Percentiles rank a stretch among this genome's conserved stretches.
phyloP scores from a whole-genome alignment of 805 yeast genomes.

The Hanseniaspora mollemarum region DNA sequence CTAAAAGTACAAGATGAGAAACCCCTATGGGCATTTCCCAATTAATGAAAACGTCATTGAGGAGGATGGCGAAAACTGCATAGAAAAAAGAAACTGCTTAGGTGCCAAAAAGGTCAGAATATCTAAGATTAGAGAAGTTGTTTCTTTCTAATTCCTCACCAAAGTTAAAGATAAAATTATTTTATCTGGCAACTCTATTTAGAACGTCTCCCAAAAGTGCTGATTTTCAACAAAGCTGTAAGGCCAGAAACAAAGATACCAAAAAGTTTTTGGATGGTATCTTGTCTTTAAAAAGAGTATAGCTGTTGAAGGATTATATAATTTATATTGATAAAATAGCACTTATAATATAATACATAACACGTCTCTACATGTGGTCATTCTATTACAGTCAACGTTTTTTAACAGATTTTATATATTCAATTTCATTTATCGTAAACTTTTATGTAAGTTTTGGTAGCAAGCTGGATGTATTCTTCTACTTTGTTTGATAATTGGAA shows the following conservation, averaged over 20 bases:
- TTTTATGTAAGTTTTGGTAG: conserved; percentile 37
- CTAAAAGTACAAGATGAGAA: conserved; percentile 99
- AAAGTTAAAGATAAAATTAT: conserved; percentile 89
- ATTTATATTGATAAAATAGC: background rate
- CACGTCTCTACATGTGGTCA: too few species aligned
- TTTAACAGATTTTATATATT: background rate
- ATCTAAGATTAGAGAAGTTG: conserved; percentile 82
- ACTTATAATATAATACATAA: background rate
- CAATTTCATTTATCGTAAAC: background rate
- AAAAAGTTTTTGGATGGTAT: conserved; percentile 99
- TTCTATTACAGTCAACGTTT: too few species aligned
- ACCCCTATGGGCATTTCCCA: conserved; percentile 99
- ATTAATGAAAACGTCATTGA: conserved; percentile 90
- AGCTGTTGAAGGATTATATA: conserved; percentile 53
- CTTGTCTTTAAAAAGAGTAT: conserved; percentile 91
- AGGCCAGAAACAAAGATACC: conserved; percentile 99
- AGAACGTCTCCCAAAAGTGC: conserved; percentile 98
- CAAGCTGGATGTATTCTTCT: conserved; percentile 40
- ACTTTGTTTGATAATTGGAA: conserved; percentile 49
- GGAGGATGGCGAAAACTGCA: conserved; percentile 57
- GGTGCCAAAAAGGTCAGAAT: conserved; percentile 97
- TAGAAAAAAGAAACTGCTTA: conserved; percentile 98
- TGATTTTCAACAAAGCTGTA: conserved; percentile 93
- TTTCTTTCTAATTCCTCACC: conserved; percentile 66
- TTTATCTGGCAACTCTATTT: conserved; percentile 89